A percentile compares a stretch with the other conserved stretches of the same genome.
phyloP scores from a whole-genome alignment of 768 basidiomycete genomes.

The Glaciozyma martinii region DNA sequence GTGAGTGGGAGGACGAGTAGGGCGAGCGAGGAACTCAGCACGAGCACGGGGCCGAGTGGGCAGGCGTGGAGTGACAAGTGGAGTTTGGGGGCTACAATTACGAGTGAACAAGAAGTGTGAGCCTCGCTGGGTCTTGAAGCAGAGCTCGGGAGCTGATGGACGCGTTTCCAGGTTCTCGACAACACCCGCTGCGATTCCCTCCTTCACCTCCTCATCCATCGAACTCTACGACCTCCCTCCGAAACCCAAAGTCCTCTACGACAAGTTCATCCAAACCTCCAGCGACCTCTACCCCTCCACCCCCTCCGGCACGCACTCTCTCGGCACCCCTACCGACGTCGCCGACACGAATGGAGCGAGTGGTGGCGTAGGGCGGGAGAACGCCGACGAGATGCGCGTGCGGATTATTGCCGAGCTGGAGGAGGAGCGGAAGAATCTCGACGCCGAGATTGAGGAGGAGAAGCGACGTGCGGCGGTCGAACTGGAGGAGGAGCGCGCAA shows the following conservation, averaged over 20 bases:
- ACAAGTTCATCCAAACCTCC: constrained; percentile 35
- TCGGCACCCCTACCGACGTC: constrained; percentile 46
- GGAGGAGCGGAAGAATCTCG: constrained; percentile 55
- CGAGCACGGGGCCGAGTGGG: not conserved
- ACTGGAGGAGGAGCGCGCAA: constrained; percentile 63
- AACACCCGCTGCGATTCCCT: not conserved
- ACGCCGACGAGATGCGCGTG: constrained; percentile 67
- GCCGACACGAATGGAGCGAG: constrained; percentile 47
- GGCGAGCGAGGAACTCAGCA: not conserved
- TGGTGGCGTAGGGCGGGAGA: constrained; percentile 76
- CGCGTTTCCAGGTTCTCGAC: not conserved
- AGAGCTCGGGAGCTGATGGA: not conserved
- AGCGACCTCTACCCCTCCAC: constrained; percentile 10
- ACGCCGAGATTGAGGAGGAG: constrained; percentile 73
- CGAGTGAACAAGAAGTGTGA: not conserved
- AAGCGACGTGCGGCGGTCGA: constrained; percentile 73
- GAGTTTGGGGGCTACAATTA: not conserved
- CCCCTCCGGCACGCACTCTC: constrained; percentile 23
- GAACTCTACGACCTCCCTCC: constrained; percentile 7
- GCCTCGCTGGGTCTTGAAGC: not conserved
- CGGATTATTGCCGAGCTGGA: constrained; percentile 62
- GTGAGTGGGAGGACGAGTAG: not conserved
- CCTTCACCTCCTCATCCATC: constrained; percentile 6
- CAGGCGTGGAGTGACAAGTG: not conserved
- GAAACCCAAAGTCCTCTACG: constrained; percentile 28